Conservation (phyloP, 176 grass and related monocot genomes). For the Carex kokanica region DNA sequence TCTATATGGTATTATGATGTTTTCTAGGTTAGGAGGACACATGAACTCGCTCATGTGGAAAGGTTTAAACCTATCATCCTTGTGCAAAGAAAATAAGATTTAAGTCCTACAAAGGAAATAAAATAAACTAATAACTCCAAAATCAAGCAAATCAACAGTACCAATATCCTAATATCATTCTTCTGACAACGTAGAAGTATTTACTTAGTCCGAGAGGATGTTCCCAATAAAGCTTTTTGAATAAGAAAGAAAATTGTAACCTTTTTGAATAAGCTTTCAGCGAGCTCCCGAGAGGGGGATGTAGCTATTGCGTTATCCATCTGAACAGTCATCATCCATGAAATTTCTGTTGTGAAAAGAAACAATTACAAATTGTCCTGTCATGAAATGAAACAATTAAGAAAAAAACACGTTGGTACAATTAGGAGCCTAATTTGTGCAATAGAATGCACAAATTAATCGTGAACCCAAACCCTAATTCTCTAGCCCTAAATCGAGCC, state of each 20-base stretch:
- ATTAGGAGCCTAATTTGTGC: slow-evolving; percentile 9
- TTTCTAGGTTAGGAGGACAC: not conserved
- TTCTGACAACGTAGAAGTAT: not conserved
- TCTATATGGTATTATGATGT: not conserved
- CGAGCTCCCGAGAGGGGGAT: slow-evolving; percentile 47
- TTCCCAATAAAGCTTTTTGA: not conserved
- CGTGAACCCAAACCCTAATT: slow-evolving; percentile 34
- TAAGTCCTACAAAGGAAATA: not conserved
- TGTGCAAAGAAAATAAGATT: not conserved
- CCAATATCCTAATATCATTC: not conserved
- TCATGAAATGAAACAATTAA: not conserved
- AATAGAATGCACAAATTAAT: slow-evolving; percentile 11
- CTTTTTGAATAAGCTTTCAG: slow-evolving; percentile 61
- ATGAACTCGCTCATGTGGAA: not conserved
- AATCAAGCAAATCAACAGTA: not conserved
- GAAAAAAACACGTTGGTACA: not conserved
- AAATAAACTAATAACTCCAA: not conserved
- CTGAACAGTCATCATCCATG: slow-evolving; percentile 93
- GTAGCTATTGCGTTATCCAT: slow-evolving; percentile 54
- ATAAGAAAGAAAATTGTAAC: slow-evolving; percentile 21
- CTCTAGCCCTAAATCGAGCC: slow-evolving; percentile 8
- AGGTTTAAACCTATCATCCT: not conserved
- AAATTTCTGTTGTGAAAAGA: slow-evolving; percentile 39
- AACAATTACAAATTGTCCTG: not conserved
- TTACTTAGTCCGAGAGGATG: not conserved